Percentiles rank a stretch among this genome's conserved stretches.
These are phyloP conservation scores for Ogataea angusta DNA, from an alignment of 805 yeast species.

Conservation along the genomic window DNA sequence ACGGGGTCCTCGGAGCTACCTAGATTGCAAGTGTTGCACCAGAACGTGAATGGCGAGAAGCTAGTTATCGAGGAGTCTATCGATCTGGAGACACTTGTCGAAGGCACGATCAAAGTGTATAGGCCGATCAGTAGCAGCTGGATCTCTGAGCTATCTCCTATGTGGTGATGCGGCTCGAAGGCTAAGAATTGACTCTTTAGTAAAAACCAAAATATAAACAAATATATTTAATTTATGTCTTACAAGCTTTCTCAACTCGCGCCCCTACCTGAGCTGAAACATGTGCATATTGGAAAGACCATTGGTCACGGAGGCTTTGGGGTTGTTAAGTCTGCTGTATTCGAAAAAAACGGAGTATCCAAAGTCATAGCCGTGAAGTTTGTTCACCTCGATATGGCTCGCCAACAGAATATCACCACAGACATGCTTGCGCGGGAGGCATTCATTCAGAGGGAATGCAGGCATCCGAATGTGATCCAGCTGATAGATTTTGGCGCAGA, in stretches of 20 bases:
- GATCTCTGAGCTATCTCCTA: slow-evolving; percentile 34
- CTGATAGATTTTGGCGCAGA: slow-evolving; percentile 54
- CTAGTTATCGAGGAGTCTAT: slow-evolving; percentile 40
- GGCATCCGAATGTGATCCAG: slow-evolving; percentile 59
- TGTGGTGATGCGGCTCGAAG: slow-evolving; percentile 19
- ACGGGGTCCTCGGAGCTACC: slow-evolving; percentile 23
- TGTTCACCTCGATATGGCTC: slow-evolving; percentile 39
- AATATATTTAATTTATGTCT: slow-evolving; percentile 18
- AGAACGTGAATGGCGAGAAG: slow-evolving; percentile 44
- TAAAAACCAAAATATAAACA: slow-evolving; percentile 6
- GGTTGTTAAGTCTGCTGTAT: slow-evolving; percentile 49
- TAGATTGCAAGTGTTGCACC: slow-evolving; percentile 41
- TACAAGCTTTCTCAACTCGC: slow-evolving; percentile 44
- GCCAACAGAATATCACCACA: slow-evolving; percentile 30
- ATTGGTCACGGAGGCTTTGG: slow-evolving; percentile 72
- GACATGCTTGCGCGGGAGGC: slow-evolving; percentile 50
- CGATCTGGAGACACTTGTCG: slow-evolving; percentile 35
- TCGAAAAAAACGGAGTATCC: slow-evolving; percentile 33
- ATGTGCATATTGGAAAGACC: slow-evolving; percentile 46
- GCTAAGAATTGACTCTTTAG: slow-evolving; percentile 1
- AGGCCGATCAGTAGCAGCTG: slow-evolving; percentile 48
- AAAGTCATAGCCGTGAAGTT: slow-evolving; percentile 57
- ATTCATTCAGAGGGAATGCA: slow-evolving; percentile 54
- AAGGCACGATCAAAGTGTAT: slow-evolving; percentile 44
- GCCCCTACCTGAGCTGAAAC: slow-evolving; percentile 46